Base-by-base conservation (phyloP, 1,139 yeast genomes). In the Taphrina deformans region DNA sequence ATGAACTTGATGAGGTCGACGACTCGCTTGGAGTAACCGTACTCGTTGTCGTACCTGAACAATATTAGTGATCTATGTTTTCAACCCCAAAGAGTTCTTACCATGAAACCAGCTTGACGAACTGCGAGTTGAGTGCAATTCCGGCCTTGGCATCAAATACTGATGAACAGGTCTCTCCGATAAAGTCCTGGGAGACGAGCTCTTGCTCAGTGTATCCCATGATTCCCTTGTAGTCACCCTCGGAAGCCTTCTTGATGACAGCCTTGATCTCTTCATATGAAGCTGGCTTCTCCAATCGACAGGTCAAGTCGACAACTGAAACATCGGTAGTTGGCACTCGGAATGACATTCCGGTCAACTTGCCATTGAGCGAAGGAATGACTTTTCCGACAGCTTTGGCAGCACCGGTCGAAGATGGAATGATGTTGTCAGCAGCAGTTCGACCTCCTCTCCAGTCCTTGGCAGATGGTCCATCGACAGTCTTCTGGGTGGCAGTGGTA, bases 391-490 rank as follows among this genome's bases (percentile, higher is more conserved):
- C 95, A 73, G 93, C 93, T 85, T 88, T 88, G 77, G 96, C 96
- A 76, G 95, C 95, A 84, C 95, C 95, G 72, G 95, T 88, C 72
- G 93, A 87, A 62, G 93, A 88, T 78, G 95, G 95, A 75, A 88
- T 88, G 78, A 88, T 87, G 88, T 88, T 88, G 78, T 88, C 92
- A 69, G 91, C 85, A 77, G 95, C 95, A 76, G 95, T 86, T 81
- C 95, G 86, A 79, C 95, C 95, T 79, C 95, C 95, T 84, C 95
- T 85, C 95, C 95, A 88, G 85, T 88, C 95, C 85, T 88, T 88
- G 84, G 85, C 87, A 79, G 93, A 87, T 76, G 95, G 92, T 80
- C 95, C 95, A 77, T 88, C 95, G 72, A 88, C 95, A 71, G 92
- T 86, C 86, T 88, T 88, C 81, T 88, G 95, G 77, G 93, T 87